A percentile compares a stretch with the other conserved stretches of the same genome.
Conservation (phyloP, 441 rosid species). For the Populus hybrid region DNA sequence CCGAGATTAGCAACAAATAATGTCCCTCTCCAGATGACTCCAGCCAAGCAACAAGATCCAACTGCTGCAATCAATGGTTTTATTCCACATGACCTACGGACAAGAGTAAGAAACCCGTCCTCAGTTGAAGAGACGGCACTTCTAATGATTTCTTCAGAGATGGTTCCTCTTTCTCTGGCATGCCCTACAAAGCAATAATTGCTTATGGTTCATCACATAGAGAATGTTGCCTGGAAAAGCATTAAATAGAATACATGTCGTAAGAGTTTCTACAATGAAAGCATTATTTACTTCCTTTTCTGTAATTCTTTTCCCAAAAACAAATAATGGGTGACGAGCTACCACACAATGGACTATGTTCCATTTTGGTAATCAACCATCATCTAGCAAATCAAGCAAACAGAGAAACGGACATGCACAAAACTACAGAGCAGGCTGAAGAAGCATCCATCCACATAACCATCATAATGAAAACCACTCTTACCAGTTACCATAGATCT, state of each 20-base stretch:
- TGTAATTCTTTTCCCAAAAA: background rate
- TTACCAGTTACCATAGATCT: background rate
- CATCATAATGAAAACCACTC: background rate
- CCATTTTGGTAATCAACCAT: background rate
- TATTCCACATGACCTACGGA: constrained; percentile 51
- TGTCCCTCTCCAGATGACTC: constrained; percentile 75
- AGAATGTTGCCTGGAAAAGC: constrained; percentile 4
- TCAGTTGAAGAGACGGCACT: constrained; percentile 79
- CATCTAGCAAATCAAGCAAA: background rate
- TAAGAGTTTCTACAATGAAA: background rate
- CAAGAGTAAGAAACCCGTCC: constrained; percentile 82
- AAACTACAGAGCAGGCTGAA: background rate
- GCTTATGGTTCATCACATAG: constrained; percentile 1
- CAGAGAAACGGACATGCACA: background rate
- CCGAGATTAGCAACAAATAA: constrained; percentile 79
- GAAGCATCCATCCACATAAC: background rate
- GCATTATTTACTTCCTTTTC: background rate
- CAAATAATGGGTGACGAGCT: background rate
- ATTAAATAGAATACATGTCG: background rate
- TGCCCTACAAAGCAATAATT: constrained; percentile 40
- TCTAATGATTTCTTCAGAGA: constrained; percentile 68
- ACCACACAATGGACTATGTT: background rate
- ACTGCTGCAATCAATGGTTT: constrained; percentile 77
- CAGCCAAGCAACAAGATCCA: constrained; percentile 92
- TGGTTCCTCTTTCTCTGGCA: constrained; percentile 52